phyloP scores from a whole-genome alignment of 345 rosid species.

The Combretum micranthum region DNA sequence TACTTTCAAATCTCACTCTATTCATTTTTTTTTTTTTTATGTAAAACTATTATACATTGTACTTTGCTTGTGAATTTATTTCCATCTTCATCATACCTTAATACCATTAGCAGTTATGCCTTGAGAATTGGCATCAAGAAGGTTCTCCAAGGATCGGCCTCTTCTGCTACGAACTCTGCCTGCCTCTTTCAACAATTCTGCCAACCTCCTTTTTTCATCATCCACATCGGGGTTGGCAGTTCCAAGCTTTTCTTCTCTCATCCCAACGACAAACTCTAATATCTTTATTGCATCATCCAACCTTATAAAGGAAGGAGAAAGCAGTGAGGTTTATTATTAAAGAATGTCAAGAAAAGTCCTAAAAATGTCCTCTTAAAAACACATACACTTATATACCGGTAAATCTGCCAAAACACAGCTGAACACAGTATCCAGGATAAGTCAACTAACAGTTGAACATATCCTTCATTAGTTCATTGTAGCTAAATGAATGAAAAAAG shows the following conservation, averaged over 20 bases:
- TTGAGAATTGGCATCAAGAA: slow-evolving; percentile 52
- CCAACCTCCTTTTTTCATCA: slow-evolving; percentile 85
- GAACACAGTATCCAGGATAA: no score
- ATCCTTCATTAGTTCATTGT: no score
- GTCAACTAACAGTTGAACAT: no score
- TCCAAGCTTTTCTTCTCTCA: slow-evolving; percentile 87
- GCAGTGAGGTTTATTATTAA: not conserved
- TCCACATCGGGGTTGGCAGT: slow-evolving; percentile 83
- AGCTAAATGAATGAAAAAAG: no score
- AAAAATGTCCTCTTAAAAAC: no score
- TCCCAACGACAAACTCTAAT: slow-evolving; percentile 59
- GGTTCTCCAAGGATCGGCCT: slow-evolving; percentile 68
- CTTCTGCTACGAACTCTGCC: slow-evolving; percentile 70
- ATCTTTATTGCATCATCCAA: slow-evolving; percentile 77
- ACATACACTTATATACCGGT: no score
- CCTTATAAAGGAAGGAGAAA: slow-evolving; percentile 23
- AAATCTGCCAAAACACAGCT: no score
- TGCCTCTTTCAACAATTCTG: slow-evolving; percentile 65
- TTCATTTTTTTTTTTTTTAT: slow-evolving; percentile 14
- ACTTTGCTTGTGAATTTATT: slow-evolving; percentile 11
- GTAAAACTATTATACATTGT: slow-evolving; percentile 21
- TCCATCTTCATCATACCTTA: slow-evolving; percentile 21
- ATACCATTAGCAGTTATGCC: slow-evolving; percentile 24
- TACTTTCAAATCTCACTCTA: slow-evolving; percentile 1
- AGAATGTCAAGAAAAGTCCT: no score